Percentiles rank a stretch among this genome's conserved stretches.
Conservation (phyloP, 768 basidiomycete species). For the Steccherinum ochraceum region DNA sequence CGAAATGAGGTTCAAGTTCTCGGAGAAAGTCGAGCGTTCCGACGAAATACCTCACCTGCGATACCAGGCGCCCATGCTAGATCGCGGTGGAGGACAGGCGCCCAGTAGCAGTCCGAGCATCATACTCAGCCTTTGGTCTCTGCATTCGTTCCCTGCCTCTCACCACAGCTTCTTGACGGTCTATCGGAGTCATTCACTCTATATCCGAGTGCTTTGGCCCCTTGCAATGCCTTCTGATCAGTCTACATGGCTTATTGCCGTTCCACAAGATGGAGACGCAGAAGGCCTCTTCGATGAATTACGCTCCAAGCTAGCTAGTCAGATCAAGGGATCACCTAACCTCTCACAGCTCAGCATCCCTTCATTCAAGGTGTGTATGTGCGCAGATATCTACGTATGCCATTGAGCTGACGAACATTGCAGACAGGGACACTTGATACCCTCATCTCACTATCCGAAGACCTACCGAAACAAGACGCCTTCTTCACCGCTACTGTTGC, state of each 20-base stretch:
- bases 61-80: too few species aligned
- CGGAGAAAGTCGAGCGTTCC: too few species aligned
- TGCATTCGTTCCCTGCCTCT: too few species aligned
- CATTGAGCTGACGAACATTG: neutral
- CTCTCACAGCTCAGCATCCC: slow-evolving; percentile 72
- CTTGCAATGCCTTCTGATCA: slow-evolving; percentile 91
- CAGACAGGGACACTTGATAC: slow-evolving; percentile 93
- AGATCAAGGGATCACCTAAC: slow-evolving; percentile 44
- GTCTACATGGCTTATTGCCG: slow-evolving; percentile 87
- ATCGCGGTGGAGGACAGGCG: too few species aligned
- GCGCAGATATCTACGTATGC: neutral
- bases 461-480: slow-evolving; percentile 85
- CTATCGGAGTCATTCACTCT: too few species aligned
- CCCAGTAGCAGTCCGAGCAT: too few species aligned
- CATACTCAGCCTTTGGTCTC: too few species aligned
- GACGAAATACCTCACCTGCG: too few species aligned
- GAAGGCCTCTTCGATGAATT: slow-evolving; percentile 68
- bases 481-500: slow-evolving; percentile 85
- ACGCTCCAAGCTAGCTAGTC: slow-evolving; percentile 51
- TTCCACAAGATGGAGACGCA: slow-evolving; percentile 82
- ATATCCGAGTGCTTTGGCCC: too few species aligned
- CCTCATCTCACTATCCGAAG: slow-evolving; percentile 84
- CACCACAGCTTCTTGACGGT: too few species aligned
- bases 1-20: too few species aligned
- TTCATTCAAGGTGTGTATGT: slow-evolving; percentile 81